These are phyloP conservation scores for Ceriops decandra DNA, from an alignment of 345 rosid species.

Conservation along the genomic window DNA sequence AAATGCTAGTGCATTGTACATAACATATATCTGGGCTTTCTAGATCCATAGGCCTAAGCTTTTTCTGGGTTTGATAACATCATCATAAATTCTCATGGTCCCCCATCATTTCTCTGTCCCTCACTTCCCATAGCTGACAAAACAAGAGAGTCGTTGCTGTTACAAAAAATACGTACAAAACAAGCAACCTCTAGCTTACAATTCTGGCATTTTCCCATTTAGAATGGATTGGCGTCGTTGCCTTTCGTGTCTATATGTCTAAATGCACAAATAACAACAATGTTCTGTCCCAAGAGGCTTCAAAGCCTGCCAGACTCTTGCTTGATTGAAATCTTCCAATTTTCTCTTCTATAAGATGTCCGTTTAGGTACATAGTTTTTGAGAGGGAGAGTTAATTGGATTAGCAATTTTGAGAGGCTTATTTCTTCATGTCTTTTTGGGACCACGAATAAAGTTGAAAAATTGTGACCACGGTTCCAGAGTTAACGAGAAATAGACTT, in stretches of 20 bases:
- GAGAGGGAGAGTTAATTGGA: neutral
- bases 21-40: no score
- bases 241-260: neutral
- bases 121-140: neutral
- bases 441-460: neutral
- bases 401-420: neutral
- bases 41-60: neutral
- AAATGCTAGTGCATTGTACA: no score
- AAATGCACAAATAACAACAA: neutral
- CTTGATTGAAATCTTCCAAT: neutral
- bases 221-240: neutral
- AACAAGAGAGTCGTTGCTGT: neutral
- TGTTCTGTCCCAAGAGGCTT: neutral
- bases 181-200: neutral
- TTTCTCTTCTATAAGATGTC: neutral
- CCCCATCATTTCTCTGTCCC: neutral
- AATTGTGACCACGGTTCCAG: neutral
- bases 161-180: neutral
- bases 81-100: neutral
- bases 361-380: neutral
- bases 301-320: neutral
- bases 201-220: conserved; percentile 4
- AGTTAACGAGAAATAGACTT: neutral
- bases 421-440: neutral
- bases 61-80: no score